Evolutionary conservation across 2,329 filamentous ascomycete genomes (phyloP), one percentile per base, ranked within the genome.

Genomic region (Diplodia scrobiculata): DNA sequence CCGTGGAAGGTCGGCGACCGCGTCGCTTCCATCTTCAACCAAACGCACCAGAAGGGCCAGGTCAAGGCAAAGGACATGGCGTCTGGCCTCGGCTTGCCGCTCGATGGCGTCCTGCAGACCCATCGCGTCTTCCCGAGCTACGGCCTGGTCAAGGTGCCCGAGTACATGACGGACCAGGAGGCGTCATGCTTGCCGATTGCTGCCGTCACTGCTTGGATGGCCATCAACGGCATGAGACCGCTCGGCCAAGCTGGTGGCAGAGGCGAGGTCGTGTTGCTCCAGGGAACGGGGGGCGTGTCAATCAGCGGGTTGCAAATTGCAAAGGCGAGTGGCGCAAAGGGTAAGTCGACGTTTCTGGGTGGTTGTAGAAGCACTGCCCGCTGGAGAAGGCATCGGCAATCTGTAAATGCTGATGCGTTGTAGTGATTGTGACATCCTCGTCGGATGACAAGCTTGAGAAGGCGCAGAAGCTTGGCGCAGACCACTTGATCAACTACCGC

Each of bases 21-120:
- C n/a, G 88, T 91, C 47, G 81, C 89, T 65, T 84, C 84, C 21
- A 89, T 85, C 62, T 91, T 90, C 76, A 84, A 84, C 34, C 79
- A 80, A 32, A 79, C 78, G n/a, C 81, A 83, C 71, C 76, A 87
- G 63, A 82, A 80, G 3, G 87, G 87, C n/a, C 85, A 87, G 72
- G 79, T 89, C 67, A 80, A 80, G 27, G 83, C 82, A 62, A 78
- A 79, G 19, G 80, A 88, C 70, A 79, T 90, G 74, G 77, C 76
- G 0, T 81, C 79, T 3, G 86, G 87, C 0, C 77, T 90, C 13
- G 89, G 89, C 3, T 78, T 87, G 2, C 88, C 87, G 0, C 78
- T 86, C 0, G 79, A 77, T 0, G 87, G 87, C 32, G 83, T 85
- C 1, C 74, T 90, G 67, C 80, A 83, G 13, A 81, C 86, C 70